A percentile compares a stretch with the other conserved stretches of the same genome.
phyloP scores from a whole-genome alignment of 75 land plant species.

The Selaginella tamariscina region DNA sequence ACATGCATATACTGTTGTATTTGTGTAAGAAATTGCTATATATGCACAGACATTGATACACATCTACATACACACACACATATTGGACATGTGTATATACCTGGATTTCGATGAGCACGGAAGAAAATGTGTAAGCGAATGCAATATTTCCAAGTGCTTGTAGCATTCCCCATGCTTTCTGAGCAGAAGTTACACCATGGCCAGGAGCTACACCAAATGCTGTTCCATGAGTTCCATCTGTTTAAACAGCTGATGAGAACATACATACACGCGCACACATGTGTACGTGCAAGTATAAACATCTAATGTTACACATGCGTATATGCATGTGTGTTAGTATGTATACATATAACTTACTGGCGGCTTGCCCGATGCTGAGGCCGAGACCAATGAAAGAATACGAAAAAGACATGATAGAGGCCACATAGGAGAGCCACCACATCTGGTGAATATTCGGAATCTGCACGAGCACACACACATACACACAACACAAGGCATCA shows the following conservation, averaged over 20 bases:
- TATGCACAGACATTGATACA: too few species aligned
- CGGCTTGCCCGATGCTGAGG: background rate
- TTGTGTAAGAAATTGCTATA: background rate
- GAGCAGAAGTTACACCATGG: background rate
- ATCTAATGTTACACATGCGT: too few species aligned
- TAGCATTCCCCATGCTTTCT: background rate
- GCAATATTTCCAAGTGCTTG: conserved; percentile 11
- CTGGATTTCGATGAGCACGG: background rate
- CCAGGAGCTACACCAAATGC: background rate
- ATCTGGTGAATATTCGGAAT: background rate
- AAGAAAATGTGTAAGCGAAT: conserved; percentile 8
- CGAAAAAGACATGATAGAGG: conserved; percentile 7
- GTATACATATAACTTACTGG: background rate
- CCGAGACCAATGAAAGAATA: conserved; percentile 4
- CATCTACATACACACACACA: too few species aligned
- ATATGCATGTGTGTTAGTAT: too few species aligned
- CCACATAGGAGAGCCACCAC: conserved; percentile 9
- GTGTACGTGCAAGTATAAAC: too few species aligned
- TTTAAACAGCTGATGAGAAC: background rate
- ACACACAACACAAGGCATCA: too few species aligned
- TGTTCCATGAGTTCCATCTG: background rate
- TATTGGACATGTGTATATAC: too few species aligned
- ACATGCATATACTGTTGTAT: background rate
- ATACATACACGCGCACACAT: background rate
- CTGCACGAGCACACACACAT: too few species aligned